Base-by-base conservation (phyloP, 257 asterid species). In the Solanum infundibuliforme region DNA sequence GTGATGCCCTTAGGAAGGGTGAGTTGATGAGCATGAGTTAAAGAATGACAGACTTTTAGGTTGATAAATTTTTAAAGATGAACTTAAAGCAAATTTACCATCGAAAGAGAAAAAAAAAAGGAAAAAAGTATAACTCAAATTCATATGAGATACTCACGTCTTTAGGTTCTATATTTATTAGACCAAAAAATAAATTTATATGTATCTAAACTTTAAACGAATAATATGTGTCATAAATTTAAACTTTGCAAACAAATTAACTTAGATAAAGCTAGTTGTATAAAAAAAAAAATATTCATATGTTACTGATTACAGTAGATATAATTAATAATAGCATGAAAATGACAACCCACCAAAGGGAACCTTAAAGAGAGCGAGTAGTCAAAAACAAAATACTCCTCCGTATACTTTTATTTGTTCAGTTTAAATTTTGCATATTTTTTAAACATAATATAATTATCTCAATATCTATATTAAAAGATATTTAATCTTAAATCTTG, bases 11-110 rank as follows among this genome's bases (percentile, higher is more conserved):
- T 9, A 8, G 12, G 69, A 60, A 62, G 31, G 69, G 69, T 23
- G 31, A 11, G 31, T 3, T 12, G 7, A 1, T 62, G 0, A 23
- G 14, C 0, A 25, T 7, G 7, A 10, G 14, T 1, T 8, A 23
- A 62, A 0, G 14, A 62, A 0, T 10, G 16, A 62, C 0, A 23
- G 3, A n/a, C 3, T 10, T 62, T 4, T 62, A 62, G 5, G 1
- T 0, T 0, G 13, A 60, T 10, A 60, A 60, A 0, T 10, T 60
- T 60, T 23, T 23, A 8, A 52, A 52, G 62, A 52, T 16, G 9
- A 52, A 60, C 12, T 8, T 60, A 8, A 0, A 60, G 12, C 27
- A 1, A 60, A 31, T 31, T 58, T 0, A 58, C 5, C 27, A 21
- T 21, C 2, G 66, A 58, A 20, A 10, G 27, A 0, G 27, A 38